Conservation (phyloP, 305 asterid genomes). For the Striga hermonthica region DNA sequence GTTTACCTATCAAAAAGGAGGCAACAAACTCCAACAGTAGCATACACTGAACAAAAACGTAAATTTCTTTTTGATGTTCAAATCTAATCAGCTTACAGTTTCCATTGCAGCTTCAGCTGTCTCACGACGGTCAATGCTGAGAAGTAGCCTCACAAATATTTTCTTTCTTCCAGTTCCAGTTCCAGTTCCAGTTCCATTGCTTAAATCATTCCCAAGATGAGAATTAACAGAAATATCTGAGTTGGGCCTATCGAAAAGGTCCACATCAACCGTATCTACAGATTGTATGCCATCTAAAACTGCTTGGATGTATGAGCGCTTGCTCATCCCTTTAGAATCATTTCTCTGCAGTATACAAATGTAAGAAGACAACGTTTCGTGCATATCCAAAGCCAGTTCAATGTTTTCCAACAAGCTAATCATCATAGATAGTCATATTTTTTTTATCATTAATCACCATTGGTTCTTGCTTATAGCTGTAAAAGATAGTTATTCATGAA, state of each 20-base stretch:
- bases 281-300: conserved; percentile 74
- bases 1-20: conserved; percentile 52
- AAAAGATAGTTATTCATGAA: too few relatives aligned
- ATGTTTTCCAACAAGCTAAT: conserved; percentile 12
- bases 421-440: not conserved
- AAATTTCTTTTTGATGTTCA: not conserved
- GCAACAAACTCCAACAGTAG: conserved; percentile 24
- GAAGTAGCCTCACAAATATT: conserved; percentile 78
- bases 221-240: conserved; percentile 35
- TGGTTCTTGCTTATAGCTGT: too few relatives aligned
- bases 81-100: conserved; percentile 56
- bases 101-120: conserved; percentile 86
- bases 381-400: conserved; percentile 4
- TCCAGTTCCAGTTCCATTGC: conserved; percentile 38
- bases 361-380: not conserved
- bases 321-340: conserved; percentile 83
- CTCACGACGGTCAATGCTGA: conserved; percentile 91
- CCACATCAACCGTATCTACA: conserved; percentile 54
- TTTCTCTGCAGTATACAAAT: conserved; percentile 50
- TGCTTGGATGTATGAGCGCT: conserved; percentile 77
- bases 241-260: conserved; percentile 37
- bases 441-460: not conserved
- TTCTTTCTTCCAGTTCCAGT: conserved; percentile 45
- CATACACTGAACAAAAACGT: conserved; percentile 17
- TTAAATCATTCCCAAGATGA: conserved; percentile 26